A percentile compares a stretch with the other conserved stretches of the same genome.
Conservation (phyloP, 2,329 filamentous ascomycete genomes). For the Pseudocercospora fijiensis region DNA sequence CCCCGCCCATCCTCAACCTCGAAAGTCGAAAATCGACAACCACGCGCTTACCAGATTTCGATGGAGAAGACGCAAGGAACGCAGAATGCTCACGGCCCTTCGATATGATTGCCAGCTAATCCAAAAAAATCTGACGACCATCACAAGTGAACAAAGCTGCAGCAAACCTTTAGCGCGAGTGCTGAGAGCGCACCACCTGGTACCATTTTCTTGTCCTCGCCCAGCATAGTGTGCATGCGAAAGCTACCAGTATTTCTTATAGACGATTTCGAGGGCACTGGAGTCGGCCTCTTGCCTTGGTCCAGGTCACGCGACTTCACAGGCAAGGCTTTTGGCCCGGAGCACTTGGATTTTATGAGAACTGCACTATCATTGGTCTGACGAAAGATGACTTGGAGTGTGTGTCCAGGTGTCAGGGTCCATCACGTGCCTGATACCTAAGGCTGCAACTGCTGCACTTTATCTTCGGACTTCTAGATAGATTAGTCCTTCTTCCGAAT, state of each 20-base stretch:
- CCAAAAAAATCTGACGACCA: not conserved
- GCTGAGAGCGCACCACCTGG: not conserved
- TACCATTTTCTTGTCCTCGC: not conserved
- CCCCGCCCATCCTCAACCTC: not conserved
- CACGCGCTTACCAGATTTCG: not conserved
- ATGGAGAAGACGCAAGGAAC: not conserved
- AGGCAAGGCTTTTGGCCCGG: no score
- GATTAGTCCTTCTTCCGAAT: no score
- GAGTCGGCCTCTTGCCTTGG: not conserved
- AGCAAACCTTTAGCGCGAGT: not conserved
- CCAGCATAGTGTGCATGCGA: not conserved
- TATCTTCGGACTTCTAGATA: no score
- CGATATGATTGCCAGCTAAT: not conserved
- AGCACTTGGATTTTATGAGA: no score
- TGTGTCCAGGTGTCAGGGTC: no score
- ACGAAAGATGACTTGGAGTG: not conserved
- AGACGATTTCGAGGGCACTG: not conserved
- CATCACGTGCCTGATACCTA: no score
- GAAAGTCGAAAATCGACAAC: not conserved
- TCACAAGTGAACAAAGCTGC: not conserved
- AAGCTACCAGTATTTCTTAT: not conserved
- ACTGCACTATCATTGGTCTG: not conserved
- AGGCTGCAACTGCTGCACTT: no score
- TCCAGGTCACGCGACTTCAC: no score
- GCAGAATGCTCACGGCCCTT: no score